These are phyloP conservation scores for Lindgomyces ingoldianus DNA, from an alignment of 495 filamentous ascomycete species.

Conservation along the genomic window DNA sequence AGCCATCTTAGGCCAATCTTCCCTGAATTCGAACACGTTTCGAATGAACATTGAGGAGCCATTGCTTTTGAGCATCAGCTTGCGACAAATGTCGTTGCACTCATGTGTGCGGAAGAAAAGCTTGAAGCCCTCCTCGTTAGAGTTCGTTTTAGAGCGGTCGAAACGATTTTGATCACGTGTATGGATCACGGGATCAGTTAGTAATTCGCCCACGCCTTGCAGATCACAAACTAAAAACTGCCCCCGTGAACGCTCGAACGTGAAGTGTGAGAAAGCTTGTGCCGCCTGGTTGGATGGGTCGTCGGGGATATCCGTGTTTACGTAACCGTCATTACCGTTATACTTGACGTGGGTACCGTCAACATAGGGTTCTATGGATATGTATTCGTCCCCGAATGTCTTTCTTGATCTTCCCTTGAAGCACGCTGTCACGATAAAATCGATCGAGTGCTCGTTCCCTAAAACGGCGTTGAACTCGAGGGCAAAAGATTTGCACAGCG, in stretches of 20 bases:
- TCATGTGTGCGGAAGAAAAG: constrained; percentile 45
- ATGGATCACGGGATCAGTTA: constrained; percentile 47
- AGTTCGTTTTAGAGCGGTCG: constrained; percentile 38
- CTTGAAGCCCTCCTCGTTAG: constrained; percentile 44
- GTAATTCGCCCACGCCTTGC: constrained; percentile 42
- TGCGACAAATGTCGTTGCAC: constrained; percentile 47
- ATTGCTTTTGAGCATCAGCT: constrained; percentile 44
- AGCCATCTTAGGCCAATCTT: constrained; percentile 35
- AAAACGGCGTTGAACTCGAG: constrained; percentile 47
- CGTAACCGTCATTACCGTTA: constrained; percentile 44
- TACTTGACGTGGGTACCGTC: constrained; percentile 46
- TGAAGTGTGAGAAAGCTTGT: constrained; percentile 50
- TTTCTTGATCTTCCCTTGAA: constrained; percentile 32
- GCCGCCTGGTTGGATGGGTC: constrained; percentile 35
- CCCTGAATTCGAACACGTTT: constrained; percentile 34
- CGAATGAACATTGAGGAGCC: constrained; percentile 32
- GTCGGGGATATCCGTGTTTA: constrained; percentile 36
- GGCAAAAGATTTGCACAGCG: constrained; percentile 47
- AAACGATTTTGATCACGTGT: constrained; percentile 40
- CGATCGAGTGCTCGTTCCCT: constrained; percentile 34
- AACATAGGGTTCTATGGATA: constrained; percentile 46
- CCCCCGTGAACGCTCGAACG: constrained; percentile 48
- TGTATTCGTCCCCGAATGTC: constrained; percentile 22
- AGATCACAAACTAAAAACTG: constrained; percentile 43
- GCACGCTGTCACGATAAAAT: constrained; percentile 45